Percentiles rank a stretch among this genome's conserved stretches.
Conservation (phyloP, 73 alveolate genomes). For the Paramecium sexaurelia region DNA sequence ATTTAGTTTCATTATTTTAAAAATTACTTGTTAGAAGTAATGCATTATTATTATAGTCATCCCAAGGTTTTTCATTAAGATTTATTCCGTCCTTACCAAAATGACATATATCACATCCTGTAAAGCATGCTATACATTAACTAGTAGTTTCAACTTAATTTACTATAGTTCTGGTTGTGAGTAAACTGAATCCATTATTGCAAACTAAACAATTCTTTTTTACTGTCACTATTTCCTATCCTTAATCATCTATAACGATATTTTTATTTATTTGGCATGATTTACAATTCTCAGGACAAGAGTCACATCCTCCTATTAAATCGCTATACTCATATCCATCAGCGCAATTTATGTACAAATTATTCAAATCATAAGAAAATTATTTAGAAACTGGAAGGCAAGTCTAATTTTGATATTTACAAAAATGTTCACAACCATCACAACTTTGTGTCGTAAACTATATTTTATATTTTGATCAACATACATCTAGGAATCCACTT, state of each 20-base stretch:
- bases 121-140: slow-evolving; percentile 21
- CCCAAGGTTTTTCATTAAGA: slow-evolving; percentile 13
- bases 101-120: slow-evolving; percentile 20
- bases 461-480: background rate
- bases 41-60: background rate
- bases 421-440: slow-evolving; percentile 37
- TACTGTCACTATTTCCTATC: background rate
- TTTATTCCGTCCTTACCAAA: background rate
- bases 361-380: slow-evolving; percentile 39
- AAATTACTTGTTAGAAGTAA: background rate
- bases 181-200: background rate
- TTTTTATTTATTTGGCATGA: background rate
- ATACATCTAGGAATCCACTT: background rate
- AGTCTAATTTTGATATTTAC: background rate
- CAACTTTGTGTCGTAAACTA: background rate
- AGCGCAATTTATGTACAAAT: background rate
- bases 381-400: slow-evolving; percentile 25
- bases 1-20: background rate
- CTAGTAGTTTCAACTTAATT: background rate
- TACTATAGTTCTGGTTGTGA: background rate
- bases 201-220: slow-evolving; percentile 12
- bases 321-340: slow-evolving; percentile 28
- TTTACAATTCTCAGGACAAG: slow-evolving; percentile 26
- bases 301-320: background rate
- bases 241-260: background rate